Evolutionary conservation across 176 grass and related monocot genomes (phyloP), one percentile per base, ranked within the genome.

Genomic region (Rhynchospora pubera): DNA sequence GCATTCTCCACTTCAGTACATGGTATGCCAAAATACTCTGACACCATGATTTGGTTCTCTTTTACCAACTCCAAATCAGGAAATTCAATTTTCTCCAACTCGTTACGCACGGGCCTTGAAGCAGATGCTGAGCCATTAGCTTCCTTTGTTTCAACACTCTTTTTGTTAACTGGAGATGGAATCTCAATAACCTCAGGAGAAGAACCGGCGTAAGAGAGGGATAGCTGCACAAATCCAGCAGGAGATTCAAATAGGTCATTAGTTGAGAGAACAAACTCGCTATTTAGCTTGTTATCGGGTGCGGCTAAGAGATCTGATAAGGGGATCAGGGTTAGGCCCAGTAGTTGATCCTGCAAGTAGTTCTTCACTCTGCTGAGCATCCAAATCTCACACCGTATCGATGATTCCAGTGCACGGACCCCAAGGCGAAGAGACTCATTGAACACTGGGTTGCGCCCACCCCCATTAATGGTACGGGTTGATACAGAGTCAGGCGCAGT

Each of bases 291-390:
- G 5, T 88, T 88, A 61, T 91, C 65, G 24, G 80, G 28, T 7
- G 77, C 72, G 26, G 89, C 50, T 30, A 84, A 11, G 16, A 94
- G 87, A 52, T 98, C 87, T 19, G 84, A 86, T 45, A 95, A 85
- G 69, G 92, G 92, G 57, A 98, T 75, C 43, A 94, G 62, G 16
- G 96, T 85, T 24, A 98, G 85, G 10, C 96, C 96, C 16, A 98
- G 92, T 55, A 98, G 89, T 75, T 94, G 96, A 63, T 98, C 96
- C 62, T 94, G 87, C 14, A 98, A 80, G 79, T 98, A 98, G 73
- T 98, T 98, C 73, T 87, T 93, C 30, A 93, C 91, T 81, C 92
- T 85, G 46, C 96, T 98, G 14, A 98, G 47, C 96, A 98, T 98
- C 92, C 91, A 98, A 43, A 98, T 81, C 87, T 94, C 95, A 5